Evolutionary conservation across 495 filamentous ascomycete genomes (phyloP), one percentile per base, ranked within the genome.

Genomic region (Talaromyces wortmannii): DNA sequence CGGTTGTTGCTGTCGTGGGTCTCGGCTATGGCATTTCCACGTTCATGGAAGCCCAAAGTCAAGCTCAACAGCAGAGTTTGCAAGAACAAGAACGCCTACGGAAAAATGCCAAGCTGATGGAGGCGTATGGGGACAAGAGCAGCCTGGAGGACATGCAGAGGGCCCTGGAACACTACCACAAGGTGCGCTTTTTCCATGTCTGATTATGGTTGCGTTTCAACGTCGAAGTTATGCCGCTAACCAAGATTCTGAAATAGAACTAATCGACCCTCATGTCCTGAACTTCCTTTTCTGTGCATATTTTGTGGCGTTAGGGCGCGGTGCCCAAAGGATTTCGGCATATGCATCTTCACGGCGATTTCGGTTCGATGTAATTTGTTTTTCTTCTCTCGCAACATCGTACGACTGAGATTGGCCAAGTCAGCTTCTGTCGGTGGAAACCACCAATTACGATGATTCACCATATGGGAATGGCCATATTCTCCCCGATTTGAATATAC

Each of bases 51-150:
- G 52, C 42, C 7, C 52, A 53, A 23, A 17, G 44, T 31, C 52
- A 16, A 15, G 44, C 45, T 8, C 52, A 53, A 53, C 52, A 29
- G 7, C 32, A 53, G 44, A 45, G 36, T 29, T 16, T 53, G 29
- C 52, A 69, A 29, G 72, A 73, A 53, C 61, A 71, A 55, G 60
- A 70, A 32, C 70, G 71, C 0, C 54, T 73, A 0, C 64, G 62
- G 0, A 56, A 56, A 18, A 73, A 76, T 51, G 63, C 62, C 17
- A 59, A 70, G 30, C 57, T 76, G 23, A 71, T 76, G 69, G 78
- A 84, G 31, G 81, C 83, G 1, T 85, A 84, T 43, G 82, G 82
- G n/a, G 79, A 80, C 55, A 77, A 83, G 51, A 69, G 70, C 6
- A 81, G 74, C 58, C 48, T 84, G 13, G 69, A 77, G 16, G 82